Evolutionary conservation across 805 yeast genomes (phyloP).

Genomic region (Yarrowia divulgata): DNA sequence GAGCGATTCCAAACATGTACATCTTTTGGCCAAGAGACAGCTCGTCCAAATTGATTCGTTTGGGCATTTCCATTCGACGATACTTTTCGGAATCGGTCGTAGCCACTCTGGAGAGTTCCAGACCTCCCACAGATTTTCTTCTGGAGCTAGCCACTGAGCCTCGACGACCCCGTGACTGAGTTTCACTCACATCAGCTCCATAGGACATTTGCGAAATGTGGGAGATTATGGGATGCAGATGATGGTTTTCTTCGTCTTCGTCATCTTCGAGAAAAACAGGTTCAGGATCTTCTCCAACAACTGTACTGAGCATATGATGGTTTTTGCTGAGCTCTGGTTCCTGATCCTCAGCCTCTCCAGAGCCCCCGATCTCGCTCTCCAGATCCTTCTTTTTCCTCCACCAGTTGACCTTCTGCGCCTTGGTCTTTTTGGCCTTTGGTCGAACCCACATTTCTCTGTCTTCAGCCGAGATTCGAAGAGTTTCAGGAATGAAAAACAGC

Average conservation of each 20-base stretch:
- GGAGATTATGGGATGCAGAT: slow-evolving; percentile 27
- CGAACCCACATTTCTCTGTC: slow-evolving; percentile 34
- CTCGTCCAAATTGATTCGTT: slow-evolving; percentile 19
- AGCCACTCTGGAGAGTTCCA: slow-evolving; percentile 6
- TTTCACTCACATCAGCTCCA: slow-evolving; percentile 36
- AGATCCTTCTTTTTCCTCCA: slow-evolving; percentile 31
- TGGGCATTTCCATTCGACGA: slow-evolving; percentile 33
- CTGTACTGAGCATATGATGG: slow-evolving; percentile 34
- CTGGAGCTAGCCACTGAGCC: slow-evolving; percentile 20
- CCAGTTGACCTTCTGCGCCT: slow-evolving; percentile 24
- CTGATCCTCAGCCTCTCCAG: slow-evolving; percentile 10
- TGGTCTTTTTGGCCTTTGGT: slow-evolving; percentile 1
- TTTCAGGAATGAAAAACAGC: slow-evolving; percentile 75
- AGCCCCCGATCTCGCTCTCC: slow-evolving; percentile 9
- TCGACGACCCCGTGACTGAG: background rate
- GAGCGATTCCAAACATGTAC: slow-evolving; percentile 55
- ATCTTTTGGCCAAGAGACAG: slow-evolving; percentile 36
- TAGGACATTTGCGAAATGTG: slow-evolving; percentile 38
- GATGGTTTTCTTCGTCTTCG: slow-evolving; percentile 7
- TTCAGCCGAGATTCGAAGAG: slow-evolving; percentile 57
- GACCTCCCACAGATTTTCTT: background rate
- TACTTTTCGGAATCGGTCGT: slow-evolving; percentile 37
- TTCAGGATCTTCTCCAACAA: slow-evolving; percentile 18
- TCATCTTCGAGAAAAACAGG: background rate
- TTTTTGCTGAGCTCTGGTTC: slow-evolving; percentile 14